Evolutionary conservation across 495 filamentous ascomycete species (phyloP), one percentile per base, ranked within the genome.

Genomic region (Chlorociboria aeruginascens): DNA sequence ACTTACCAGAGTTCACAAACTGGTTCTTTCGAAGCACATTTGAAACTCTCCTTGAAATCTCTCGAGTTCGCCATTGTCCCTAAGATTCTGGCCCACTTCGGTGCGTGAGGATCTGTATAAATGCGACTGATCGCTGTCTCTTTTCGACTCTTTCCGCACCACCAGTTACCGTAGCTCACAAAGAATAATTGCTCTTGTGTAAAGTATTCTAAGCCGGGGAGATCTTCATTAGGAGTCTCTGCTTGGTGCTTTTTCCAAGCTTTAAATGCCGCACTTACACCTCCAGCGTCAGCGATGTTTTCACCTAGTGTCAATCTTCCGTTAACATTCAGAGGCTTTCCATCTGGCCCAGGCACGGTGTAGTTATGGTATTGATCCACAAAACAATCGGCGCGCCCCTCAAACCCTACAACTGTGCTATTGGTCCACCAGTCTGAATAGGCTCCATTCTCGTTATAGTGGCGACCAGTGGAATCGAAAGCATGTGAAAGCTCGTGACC

Each of bases 271-370:
- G 80, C 80, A 28, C 69, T 66, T 14, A 89, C 54, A 6, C 84
- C 83, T 31, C 82, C 83, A 1, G 82, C 82, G 60, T 88, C 83
- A 3, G 83, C 81, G 43, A 87, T 83, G 56, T 86, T 86, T 67
- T 88, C 83, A 14, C 79, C 82, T 3, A 85, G 67, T 0, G 83
- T 87, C 25, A 81, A 63, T 14, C 63, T 64, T 32, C 83, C 83
- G 50, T 84, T 85, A 46, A 85, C 78, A 56, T 85, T 77, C 1
- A 80, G 66, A 6, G 71, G 64, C 51, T 79, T 69, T 29, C 68
- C 73, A 25, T 75, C 66, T 35, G 66, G 66, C 0, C 72, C 74
- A 8, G 69, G 64, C 9, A 85, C 74, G 2, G 75, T 77, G 53
- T 74, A 85, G 8, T 81, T 67, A 38, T 63, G 66, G 60, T 83